phyloP scores from a whole-genome alignment of 116 monocot genomes.

The Iris pallida region DNA sequence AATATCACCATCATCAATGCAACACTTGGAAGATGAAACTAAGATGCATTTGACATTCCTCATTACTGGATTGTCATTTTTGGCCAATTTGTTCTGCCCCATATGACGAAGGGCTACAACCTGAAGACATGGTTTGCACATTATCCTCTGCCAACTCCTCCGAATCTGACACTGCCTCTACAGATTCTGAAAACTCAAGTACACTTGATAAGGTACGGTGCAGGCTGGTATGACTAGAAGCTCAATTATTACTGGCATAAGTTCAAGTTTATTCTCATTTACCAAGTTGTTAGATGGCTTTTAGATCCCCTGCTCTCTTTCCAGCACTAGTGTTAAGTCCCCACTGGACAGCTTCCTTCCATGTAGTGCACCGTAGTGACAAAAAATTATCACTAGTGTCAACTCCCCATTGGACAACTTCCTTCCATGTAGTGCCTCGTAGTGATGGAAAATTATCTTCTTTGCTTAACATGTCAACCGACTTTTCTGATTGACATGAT shows the following conservation, averaged over 20 bases:
- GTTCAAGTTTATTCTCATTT: constrained; percentile 15
- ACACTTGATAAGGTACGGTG: constrained; percentile 9
- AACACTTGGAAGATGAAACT: too few species aligned
- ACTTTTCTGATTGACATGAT: background rate
- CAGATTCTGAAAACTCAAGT: constrained; percentile 8
- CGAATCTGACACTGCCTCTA: constrained; percentile 14
- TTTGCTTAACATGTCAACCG: background rate
- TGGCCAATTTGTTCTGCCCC: background rate
- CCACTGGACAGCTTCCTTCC: background rate
- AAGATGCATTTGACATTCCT: too few species aligned
- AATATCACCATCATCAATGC: too few species aligned
- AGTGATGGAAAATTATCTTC: background rate
- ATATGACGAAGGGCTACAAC: background rate
- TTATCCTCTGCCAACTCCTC: constrained; percentile 15
- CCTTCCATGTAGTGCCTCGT: too few species aligned
- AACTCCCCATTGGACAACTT: too few species aligned
- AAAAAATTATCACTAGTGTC: too few species aligned
- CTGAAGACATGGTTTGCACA: constrained; percentile 4
- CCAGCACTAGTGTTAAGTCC: too few species aligned
- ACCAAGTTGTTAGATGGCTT: constrained; percentile 1
- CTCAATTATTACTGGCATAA: too few species aligned
- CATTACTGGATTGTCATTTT: background rate
- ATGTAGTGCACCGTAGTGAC: too few species aligned
- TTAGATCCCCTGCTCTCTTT: background rate
- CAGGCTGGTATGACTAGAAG: constrained; percentile 1